Evolutionary conservation across 768 basidiomycete species (phyloP).

Genomic region (Auriscalpium vulgare): DNA sequence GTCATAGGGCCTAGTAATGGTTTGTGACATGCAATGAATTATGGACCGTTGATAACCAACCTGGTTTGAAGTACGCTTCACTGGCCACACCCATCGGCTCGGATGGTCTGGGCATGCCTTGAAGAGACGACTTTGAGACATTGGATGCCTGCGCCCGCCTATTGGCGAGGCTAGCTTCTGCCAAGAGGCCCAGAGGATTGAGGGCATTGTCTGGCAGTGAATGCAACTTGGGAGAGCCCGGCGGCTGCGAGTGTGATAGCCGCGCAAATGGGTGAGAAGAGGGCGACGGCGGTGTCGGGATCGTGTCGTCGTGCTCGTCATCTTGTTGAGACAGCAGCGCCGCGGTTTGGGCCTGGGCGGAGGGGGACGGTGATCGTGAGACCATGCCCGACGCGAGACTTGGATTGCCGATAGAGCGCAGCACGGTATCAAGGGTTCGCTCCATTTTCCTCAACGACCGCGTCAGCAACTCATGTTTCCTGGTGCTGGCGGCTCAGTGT

Average conservation of each 20-base stretch:
- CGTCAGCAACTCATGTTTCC: slow-evolving; percentile 79
- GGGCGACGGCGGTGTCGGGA: slow-evolving; percentile 7
- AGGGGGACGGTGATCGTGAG: slow-evolving; percentile 75
- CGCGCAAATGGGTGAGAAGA: slow-evolving; percentile 7
- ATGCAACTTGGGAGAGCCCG: slow-evolving; percentile 77
- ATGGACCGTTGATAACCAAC: slow-evolving; percentile 22
- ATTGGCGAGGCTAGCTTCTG: slow-evolving; percentile 80
- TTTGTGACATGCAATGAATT: slow-evolving; percentile 3
- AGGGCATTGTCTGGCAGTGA: slow-evolving; percentile 87
- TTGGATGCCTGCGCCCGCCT: slow-evolving; percentile 45
- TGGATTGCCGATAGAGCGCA: slow-evolving; percentile 83
- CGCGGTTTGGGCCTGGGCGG: slow-evolving; percentile 8
- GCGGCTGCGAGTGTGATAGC: background rate
- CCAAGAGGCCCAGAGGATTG: slow-evolving; percentile 88
- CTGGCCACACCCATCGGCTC: slow-evolving; percentile 70
- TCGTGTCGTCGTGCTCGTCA: slow-evolving; percentile 6
- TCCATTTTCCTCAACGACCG: slow-evolving; percentile 87
- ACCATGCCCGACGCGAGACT: slow-evolving; percentile 70
- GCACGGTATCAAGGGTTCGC: slow-evolving; percentile 83
- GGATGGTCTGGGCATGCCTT: slow-evolving; percentile 12
- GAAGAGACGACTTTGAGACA: slow-evolving; percentile 2
- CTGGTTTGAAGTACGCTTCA: slow-evolving; percentile 88
- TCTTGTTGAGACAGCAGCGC: slow-evolving; percentile 10
- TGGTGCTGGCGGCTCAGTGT: slow-evolving; percentile 29
- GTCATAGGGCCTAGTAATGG: slow-evolving; percentile 68